Conservation (phyloP, 2,329 filamentous ascomycete genomes). For the Pseudogymnoascus sp. region DNA sequence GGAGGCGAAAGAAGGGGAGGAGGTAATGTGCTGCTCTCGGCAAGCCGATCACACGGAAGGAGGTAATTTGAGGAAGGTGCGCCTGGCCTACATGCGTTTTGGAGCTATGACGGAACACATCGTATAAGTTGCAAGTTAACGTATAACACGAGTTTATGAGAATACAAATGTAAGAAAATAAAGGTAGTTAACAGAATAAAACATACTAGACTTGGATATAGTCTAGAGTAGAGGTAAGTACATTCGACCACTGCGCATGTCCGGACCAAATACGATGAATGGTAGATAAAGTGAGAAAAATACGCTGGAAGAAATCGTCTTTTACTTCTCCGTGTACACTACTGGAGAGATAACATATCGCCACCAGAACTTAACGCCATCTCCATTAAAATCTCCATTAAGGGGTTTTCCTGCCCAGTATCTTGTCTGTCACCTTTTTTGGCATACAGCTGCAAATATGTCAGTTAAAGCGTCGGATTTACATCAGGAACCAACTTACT, state of each 20-base stretch:
- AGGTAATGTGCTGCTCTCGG: background rate
- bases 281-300: background rate
- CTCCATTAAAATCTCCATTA: background rate
- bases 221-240: too few species aligned
- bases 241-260: background rate
- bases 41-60: background rate
- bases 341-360: background rate
- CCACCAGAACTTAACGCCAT: background rate
- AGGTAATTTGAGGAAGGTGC: background rate
- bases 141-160: background rate
- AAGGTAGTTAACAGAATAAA: background rate
- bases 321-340: slow-evolving; percentile 7
- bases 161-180: background rate
- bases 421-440: slow-evolving; percentile 53
- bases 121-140: background rate
- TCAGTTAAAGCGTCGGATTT: slow-evolving; percentile 14
- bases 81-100: background rate
- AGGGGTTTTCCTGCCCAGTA: slow-evolving; percentile 37
- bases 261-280: background rate
- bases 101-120: background rate
- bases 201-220: background rate
- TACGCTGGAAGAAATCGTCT: background rate
- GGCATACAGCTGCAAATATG: slow-evolving; percentile 56
- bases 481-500: slow-evolving; percentile 44
- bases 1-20: background rate